Evolutionary conservation across 768 basidiomycete species (phyloP).

Genomic region (Saitozyma podzolica): DNA sequence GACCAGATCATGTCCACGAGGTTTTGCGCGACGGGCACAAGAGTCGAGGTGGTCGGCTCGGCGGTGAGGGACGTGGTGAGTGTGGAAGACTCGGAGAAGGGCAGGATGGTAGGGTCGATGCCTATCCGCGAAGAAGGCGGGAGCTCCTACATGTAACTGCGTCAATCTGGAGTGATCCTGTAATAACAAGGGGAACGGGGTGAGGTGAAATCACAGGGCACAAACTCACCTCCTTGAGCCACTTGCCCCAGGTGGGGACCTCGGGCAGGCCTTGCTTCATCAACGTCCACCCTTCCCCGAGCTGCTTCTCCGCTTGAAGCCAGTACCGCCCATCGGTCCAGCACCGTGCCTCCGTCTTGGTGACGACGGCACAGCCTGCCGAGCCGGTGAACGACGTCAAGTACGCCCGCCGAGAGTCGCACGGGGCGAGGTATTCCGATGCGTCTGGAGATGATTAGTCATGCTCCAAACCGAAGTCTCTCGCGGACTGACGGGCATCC

Average conservation of each 20-base stretch:
- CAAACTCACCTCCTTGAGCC: conserved; percentile 21
- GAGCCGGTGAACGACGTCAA: conserved; percentile 94
- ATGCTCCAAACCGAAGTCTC: not conserved
- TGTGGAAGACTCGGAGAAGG: conserved; percentile 59
- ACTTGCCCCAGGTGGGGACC: conserved; percentile 40
- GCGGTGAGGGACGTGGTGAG: conserved; percentile 61
- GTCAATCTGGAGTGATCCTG: conserved; percentile 1
- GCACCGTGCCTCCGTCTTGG: conserved; percentile 67
- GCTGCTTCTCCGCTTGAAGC: conserved; percentile 84
- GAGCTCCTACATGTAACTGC: conserved; percentile 4
- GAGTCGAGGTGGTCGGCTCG: conserved; percentile 57
- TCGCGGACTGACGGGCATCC: conserved; percentile 71
- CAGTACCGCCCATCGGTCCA: conserved; percentile 98
- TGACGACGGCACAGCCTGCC: conserved; percentile 84
- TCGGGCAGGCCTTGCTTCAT: conserved; percentile 90
- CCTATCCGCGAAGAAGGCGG: conserved; percentile 26
- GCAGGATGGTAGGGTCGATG: conserved; percentile 20
- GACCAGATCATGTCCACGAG: conserved; percentile 58
- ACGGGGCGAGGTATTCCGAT: conserved; percentile 83
- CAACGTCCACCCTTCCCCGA: conserved; percentile 76
- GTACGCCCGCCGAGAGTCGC: conserved; percentile 79
- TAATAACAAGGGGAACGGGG: not conserved
- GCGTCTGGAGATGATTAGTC: conserved; percentile 60
- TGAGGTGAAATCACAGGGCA: not conserved
- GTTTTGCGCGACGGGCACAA: conserved; percentile 69